Evolutionary conservation across 345 rosid genomes (phyloP).

Genomic region (Populus alba): DNA sequence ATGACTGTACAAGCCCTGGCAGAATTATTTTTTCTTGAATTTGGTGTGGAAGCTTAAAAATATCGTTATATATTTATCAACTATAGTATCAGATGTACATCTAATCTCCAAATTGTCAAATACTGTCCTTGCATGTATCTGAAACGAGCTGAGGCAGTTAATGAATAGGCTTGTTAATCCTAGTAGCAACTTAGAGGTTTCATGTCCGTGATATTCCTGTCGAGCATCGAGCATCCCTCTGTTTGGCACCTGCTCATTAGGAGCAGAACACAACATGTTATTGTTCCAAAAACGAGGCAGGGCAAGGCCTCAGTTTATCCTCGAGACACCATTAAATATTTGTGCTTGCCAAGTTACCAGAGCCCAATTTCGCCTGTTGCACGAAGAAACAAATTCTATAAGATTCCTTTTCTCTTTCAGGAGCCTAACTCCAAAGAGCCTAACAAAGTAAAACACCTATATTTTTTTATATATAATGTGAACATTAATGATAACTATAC

Average conservation of each 20-base stretch:
- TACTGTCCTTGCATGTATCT: slow-evolving; percentile 62
- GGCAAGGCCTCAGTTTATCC: background rate
- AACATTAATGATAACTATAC: too few species aligned
- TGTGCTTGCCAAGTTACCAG: slow-evolving; percentile 45
- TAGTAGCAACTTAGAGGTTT: slow-evolving; percentile 34
- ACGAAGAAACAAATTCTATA: slow-evolving; percentile 38
- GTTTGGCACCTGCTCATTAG: slow-evolving; percentile 34
- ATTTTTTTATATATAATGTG: too few species aligned
- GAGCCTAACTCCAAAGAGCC: too few species aligned
- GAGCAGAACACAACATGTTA: background rate
- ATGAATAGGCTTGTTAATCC: slow-evolving; percentile 43
- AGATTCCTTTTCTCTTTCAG: too few species aligned
- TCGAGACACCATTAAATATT: background rate
- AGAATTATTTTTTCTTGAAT: background rate
- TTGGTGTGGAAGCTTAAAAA: background rate
- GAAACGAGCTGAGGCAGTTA: slow-evolving; percentile 55
- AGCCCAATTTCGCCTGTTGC: slow-evolving; percentile 55
- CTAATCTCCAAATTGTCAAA: slow-evolving; percentile 54
- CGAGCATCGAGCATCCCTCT: slow-evolving; percentile 45
- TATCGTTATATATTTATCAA: background rate
- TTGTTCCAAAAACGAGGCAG: background rate
- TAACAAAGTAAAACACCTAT: too few species aligned
- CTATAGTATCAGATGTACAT: background rate
- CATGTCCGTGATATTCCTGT: slow-evolving; percentile 32
- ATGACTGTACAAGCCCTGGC: background rate